Evolutionary conservation across 2,329 filamentous ascomycete genomes (phyloP).

Genomic region (Claviceps africana): DNA sequence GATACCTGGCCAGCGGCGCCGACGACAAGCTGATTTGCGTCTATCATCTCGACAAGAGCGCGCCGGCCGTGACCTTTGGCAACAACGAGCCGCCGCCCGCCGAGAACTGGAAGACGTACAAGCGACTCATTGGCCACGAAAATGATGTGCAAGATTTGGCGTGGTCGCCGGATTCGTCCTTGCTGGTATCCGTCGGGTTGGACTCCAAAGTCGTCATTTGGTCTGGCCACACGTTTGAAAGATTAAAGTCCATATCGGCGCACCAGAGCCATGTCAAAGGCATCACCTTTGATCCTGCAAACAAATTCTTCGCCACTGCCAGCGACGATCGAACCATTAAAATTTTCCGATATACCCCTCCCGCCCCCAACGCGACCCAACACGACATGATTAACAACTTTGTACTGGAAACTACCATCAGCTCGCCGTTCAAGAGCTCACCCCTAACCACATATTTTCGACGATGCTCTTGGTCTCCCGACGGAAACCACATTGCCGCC

Average conservation of each 20-base stretch:
- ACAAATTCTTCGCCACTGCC: slow-evolving; percentile 97
- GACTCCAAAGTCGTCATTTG: slow-evolving; percentile 98
- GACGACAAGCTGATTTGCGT: slow-evolving; percentile 99
- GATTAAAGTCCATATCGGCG: slow-evolving; percentile 81
- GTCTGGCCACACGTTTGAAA: slow-evolving; percentile 97
- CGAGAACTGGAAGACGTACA: slow-evolving; percentile 95
- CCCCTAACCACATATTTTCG: slow-evolving; percentile 95
- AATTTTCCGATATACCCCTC: slow-evolving; percentile 87
- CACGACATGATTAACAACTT: slow-evolving; percentile 98
- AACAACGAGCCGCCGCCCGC: slow-evolving; percentile 82
- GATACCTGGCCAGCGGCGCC: slow-evolving; percentile 89
- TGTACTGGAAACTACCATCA: slow-evolving; percentile 82
- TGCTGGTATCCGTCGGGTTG: slow-evolving; percentile 86
- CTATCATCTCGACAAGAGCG: slow-evolving; percentile 75
- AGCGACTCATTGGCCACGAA: slow-evolving; percentile 87
- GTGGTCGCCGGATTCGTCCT: slow-evolving; percentile 92
- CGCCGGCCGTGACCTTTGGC: slow-evolving; percentile 71
- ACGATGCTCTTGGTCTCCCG: slow-evolving; percentile 92
- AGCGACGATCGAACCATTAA: slow-evolving; percentile 95
- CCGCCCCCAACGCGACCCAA: slow-evolving; percentile 77
- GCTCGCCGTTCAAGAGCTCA: slow-evolving; percentile 73
- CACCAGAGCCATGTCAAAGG: slow-evolving; percentile 98
- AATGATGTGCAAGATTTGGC: slow-evolving; percentile 97
- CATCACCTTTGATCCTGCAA: slow-evolving; percentile 94
- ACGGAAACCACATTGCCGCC: slow-evolving; percentile 91